Percentiles rank a stretch among this genome's conserved stretches.
Conservation (phyloP, 2,329 filamentous ascomycete species). For the Monosporascus cannonballus region DNA sequence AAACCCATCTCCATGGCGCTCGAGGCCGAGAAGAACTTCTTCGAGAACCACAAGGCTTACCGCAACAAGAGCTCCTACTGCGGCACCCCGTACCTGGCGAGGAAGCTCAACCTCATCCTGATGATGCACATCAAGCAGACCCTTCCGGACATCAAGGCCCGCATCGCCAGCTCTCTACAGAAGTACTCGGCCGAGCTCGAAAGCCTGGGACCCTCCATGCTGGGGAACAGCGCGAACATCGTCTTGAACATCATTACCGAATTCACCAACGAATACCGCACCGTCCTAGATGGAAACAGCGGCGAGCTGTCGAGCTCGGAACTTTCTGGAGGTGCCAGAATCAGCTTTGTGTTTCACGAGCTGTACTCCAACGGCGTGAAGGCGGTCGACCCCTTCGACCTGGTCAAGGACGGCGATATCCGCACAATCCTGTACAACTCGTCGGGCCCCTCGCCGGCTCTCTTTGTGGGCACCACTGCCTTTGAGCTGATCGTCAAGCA, state of each 20-base stretch:
- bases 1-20: conserved; percentile 86
- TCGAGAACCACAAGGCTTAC: conserved; percentile 98
- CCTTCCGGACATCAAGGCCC: conserved; percentile 94
- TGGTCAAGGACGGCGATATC: conserved; percentile 96
- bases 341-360: conserved; percentile 99
- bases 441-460: conserved; percentile 91
- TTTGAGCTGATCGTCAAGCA: conserved; percentile 99
- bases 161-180: conserved; percentile 86
- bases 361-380: conserved; percentile 97
- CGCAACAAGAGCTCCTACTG: conserved; percentile 98
- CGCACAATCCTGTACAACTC: conserved; percentile 97
- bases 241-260: conserved; percentile 98
- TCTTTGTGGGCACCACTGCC: conserved; percentile 96
- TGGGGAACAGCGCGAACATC: conserved; percentile 94
- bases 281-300: conserved; percentile 93
- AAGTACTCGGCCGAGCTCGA: conserved; percentile 83
- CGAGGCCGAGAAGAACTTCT: conserved; percentile 93
- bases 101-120: conserved; percentile 95
- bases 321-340: conserved; percentile 92
- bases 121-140: conserved; percentile 99
- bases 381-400: conserved; percentile 94
- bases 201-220: conserved; percentile 83
- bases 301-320: conserved; percentile 91
- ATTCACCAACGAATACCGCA: conserved; percentile 96
- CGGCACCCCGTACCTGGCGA: conserved; percentile 91